Base-by-base conservation (phyloP, 768 basidiomycete species). In the Tephrocybe sp. region DNA sequence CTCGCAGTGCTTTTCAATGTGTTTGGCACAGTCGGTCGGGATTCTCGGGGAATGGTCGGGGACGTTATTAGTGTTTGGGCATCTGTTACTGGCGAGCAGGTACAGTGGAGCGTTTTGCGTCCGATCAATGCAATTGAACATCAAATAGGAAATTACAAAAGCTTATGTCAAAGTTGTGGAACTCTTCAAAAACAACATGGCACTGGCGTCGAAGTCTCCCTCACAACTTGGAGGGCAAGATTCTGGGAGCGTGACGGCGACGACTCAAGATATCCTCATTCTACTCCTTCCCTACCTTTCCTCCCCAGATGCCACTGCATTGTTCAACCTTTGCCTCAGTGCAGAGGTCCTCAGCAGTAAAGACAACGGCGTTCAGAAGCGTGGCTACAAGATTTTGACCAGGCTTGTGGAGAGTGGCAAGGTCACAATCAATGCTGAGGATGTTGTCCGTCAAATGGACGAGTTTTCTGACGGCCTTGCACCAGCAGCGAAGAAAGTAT, bases 1-100 rank as follows among this genome's bases (percentile, higher is more conserved):
- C 80, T 98, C 27, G 86, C 92, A 1, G 93, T 98, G 4, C 74
- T 97, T 38, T 94, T 98, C 75, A 99, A 99, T 63, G 86, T 99
- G n/a, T 98, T 95, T 68, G 80, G 88, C 49, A 91, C 80, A 52
- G 82, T 89, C 25, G 80, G 78, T n/a, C 76, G 82, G 42, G 93
- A 97, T 54, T 74, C 69, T 25, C 74, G 88, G 44, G 82, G 83
- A 7, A 75, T 83, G 69, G 83, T 97, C 13, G 91, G 94, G 16
- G 92, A 94, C 46, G 91, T 91, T 37, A 89, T 98, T 59, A 80
- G 76, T 12, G 76, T 78, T n/a, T 99, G 94, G 91, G 76, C 87
- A 29, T 78, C 78, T 5, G 86, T 98, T 52, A 86, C 93, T 27
- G 81, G 79, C 18, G 77, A 85, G 49, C 64, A 80, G 72, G 89